A percentile compares a stretch with the other conserved stretches of the same genome.
Evolutionary conservation across 352 stramenopile genomes (phyloP).

Genomic region (Thraustotheca clavata): DNA sequence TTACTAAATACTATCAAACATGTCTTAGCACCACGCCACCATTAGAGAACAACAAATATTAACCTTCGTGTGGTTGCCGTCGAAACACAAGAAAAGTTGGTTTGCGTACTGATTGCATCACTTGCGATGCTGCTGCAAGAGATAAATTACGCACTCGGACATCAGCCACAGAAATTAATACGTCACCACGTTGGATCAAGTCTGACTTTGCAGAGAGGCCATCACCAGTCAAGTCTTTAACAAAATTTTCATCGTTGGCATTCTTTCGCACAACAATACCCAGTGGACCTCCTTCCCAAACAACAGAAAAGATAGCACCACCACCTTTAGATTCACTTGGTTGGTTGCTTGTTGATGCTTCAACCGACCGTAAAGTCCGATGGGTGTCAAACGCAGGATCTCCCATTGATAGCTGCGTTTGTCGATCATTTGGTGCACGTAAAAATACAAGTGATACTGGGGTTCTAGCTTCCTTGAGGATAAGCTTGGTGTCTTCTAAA

Average conservation of each 20-base stretch:
- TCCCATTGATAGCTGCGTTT: background rate
- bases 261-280: constrained; percentile 20
- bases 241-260: constrained; percentile 17
- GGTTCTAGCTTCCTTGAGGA: constrained; percentile 12
- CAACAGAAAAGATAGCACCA: constrained; percentile 14
- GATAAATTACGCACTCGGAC: constrained; percentile 11
- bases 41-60: background rate
- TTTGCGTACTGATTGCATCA: constrained; percentile 19
- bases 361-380: no score
- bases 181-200: constrained; percentile 14
- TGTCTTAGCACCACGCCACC: no score
- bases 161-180: constrained; percentile 9
- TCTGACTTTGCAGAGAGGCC: constrained; percentile 13
- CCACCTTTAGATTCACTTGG: background rate
- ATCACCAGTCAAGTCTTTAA: constrained; percentile 12
- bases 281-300: constrained; percentile 21
- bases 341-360: no score
- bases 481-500: constrained; percentile 4
- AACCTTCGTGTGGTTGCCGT: background rate
- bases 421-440: background rate
- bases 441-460: constrained; percentile 21
- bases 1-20: no score
- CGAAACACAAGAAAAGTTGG: constrained; percentile 21
- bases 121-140: constrained; percentile 9
- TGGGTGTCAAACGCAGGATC: background rate